A percentile compares a stretch with the other conserved stretches of the same genome.
These are phyloP conservation scores for Rhododendron ovatum DNA, from an alignment of 148 eudicot genomes.

Conservation along the genomic window DNA sequence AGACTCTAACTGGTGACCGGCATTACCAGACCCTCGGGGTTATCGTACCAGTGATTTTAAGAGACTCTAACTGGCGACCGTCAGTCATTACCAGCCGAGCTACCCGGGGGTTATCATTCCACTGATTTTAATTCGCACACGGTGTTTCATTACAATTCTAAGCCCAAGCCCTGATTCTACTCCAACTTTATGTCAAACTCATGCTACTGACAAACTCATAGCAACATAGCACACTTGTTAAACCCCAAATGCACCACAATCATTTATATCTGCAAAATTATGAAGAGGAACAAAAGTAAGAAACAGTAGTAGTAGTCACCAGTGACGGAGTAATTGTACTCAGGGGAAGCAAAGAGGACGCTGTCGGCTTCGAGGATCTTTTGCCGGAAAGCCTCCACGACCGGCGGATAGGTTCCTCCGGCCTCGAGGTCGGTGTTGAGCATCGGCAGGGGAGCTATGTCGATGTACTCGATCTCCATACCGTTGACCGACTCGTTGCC, in stretches of 20 bases:
- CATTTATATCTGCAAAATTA: not conserved
- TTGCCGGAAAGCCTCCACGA: slow-evolving; percentile 65
- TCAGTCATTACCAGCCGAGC: too few relatives aligned
- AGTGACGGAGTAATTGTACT: slow-evolving; percentile 79
- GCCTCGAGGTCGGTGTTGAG: slow-evolving; percentile 83
- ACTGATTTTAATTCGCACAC: not conserved
- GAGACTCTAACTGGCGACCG: too few relatives aligned
- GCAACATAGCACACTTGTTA: not conserved
- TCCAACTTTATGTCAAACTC: not conserved
- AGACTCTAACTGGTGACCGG: not conserved
- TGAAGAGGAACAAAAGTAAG: not conserved
- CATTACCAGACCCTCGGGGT: not conserved
- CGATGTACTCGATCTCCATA: slow-evolving; percentile 59
- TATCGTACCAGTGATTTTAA: not conserved
- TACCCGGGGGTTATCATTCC: too few relatives aligned
- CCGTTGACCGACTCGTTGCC: slow-evolving; percentile 43
- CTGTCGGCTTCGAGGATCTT: slow-evolving; percentile 71
- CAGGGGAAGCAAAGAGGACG: slow-evolving; percentile 81
- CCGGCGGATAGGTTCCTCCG: slow-evolving; percentile 52
- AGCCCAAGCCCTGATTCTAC: not conserved
- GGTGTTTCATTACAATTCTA: not conserved
- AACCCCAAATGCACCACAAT: not conserved
- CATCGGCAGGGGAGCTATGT: slow-evolving; percentile 71
- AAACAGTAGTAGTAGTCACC: slow-evolving; percentile 24
- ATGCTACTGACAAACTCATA: not conserved